Conservation (phyloP, 306 rosid genomes). For the Corylus heterophylla region DNA sequence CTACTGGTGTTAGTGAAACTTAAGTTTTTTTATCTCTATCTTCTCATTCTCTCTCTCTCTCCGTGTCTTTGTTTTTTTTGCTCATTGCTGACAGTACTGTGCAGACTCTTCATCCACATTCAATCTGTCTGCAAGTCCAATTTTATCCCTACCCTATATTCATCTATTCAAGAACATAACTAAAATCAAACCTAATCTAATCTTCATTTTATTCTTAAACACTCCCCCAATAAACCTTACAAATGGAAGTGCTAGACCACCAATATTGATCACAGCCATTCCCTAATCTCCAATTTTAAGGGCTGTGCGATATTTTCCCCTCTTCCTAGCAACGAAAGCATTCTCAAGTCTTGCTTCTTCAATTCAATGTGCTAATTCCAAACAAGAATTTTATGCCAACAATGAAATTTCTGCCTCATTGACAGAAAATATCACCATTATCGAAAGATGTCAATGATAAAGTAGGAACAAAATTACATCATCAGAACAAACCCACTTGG, state of each 20-base stretch:
- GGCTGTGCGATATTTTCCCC: not conserved
- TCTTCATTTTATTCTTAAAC: not conserved
- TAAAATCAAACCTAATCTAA: not conserved
- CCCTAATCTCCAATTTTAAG: not conserved
- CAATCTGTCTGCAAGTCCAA: not conserved
- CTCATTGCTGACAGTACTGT: not conserved
- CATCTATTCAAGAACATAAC: not conserved
- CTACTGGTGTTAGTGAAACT: not conserved
- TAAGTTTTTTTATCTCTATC: not conserved
- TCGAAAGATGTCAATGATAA: not conserved
- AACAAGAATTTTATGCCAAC: not conserved
- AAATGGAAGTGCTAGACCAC: not conserved
- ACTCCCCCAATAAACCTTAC: not conserved
- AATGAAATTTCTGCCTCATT: not conserved
- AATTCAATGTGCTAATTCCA: not conserved
- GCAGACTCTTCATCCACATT: not conserved
- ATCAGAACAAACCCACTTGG: not conserved
- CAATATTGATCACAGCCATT: not conserved
- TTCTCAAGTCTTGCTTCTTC: conserved; percentile 1
- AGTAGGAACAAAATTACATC: not conserved
- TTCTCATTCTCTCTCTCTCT: too few species aligned
- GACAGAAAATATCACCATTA: conserved; percentile 1
- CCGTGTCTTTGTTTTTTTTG: too few species aligned
- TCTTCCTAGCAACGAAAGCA: not conserved
- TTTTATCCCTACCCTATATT: not conserved